Conservation (phyloP, 495 filamentous ascomycete species). For the Pyronema omphalodes region DNA sequence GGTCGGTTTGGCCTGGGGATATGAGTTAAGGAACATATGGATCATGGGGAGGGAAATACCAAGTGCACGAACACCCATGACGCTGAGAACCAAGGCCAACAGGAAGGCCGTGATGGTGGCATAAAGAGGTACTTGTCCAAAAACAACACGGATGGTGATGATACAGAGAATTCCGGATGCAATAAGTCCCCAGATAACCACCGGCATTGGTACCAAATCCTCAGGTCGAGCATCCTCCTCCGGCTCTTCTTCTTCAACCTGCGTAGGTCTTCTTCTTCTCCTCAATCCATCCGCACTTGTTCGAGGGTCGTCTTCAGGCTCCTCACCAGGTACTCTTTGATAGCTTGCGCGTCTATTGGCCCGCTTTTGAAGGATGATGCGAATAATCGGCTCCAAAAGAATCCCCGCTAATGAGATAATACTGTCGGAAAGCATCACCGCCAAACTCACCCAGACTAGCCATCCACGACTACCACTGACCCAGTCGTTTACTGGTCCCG, state of each 20-base stretch:
- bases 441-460: slow-evolving; percentile 90
- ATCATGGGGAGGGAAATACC: slow-evolving; percentile 21
- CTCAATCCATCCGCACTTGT: background rate
- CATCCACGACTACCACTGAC: slow-evolving; percentile 82
- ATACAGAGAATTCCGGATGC: slow-evolving; percentile 66
- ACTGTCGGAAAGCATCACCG: slow-evolving; percentile 92
- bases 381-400: slow-evolving; percentile 31
- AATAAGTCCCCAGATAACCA: slow-evolving; percentile 54
- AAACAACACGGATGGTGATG: slow-evolving; percentile 57
- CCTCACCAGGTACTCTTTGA: slow-evolving; percentile 7
- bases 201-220: slow-evolving; percentile 56
- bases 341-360: slow-evolving; percentile 2
- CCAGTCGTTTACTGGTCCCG: slow-evolving; percentile 73
- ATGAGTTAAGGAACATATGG: background rate
- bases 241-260: slow-evolving; percentile 14
- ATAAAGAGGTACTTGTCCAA: slow-evolving; percentile 46
- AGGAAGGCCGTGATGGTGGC: slow-evolving; percentile 67
- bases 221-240: slow-evolving; percentile 63
- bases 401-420: slow-evolving; percentile 75
- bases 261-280: slow-evolving; percentile 2
- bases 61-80: slow-evolving; percentile 89
- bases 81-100: slow-evolving; percentile 69
- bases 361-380: slow-evolving; percentile 23
- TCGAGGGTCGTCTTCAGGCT: background rate
- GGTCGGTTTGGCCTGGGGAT: slow-evolving; percentile 56